Evolutionary conservation across 768 basidiomycete genomes (phyloP).

Genomic region (Rhizopogon salebrosus): DNA sequence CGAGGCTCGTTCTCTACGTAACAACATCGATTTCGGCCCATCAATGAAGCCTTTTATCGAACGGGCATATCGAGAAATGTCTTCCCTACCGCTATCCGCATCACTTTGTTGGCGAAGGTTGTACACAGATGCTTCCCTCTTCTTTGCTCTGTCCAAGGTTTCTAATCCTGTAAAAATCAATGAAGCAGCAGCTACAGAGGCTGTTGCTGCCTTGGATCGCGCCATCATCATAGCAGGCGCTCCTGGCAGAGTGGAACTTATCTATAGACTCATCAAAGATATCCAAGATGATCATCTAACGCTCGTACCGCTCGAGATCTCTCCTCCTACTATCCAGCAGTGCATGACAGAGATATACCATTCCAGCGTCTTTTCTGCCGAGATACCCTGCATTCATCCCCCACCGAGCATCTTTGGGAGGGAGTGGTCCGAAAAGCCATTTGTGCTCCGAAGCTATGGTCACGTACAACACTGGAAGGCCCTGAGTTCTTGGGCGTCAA

Average conservation of each 20-base stretch:
- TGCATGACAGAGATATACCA: conserved; percentile 3
- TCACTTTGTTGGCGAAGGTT: conserved; percentile 54
- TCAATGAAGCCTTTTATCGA: conserved; percentile 35
- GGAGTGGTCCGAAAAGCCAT: conserved; percentile 46
- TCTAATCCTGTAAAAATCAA: conserved; percentile 7
- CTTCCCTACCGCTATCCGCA: conserved; percentile 28
- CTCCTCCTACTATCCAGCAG: background rate
- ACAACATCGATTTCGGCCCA: background rate
- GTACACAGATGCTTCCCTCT: conserved; percentile 72
- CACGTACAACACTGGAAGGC: conserved; percentile 79
- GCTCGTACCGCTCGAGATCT: background rate
- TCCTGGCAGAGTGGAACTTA: conserved; percentile 57
- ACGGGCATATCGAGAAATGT: conserved; percentile 47
- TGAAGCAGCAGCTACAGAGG: conserved; percentile 29
- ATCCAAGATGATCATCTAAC: conserved; percentile 43
- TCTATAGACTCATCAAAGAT: conserved; percentile 54
- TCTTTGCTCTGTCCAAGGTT: conserved; percentile 42
- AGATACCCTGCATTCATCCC: conserved; percentile 35
- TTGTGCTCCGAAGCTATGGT: conserved; percentile 52
- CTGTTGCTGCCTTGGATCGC: conserved; percentile 64
- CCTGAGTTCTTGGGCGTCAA: conserved; percentile 63
- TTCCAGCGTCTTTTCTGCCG: conserved; percentile 6
- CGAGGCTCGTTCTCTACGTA: background rate
- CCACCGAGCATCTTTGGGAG: conserved; percentile 63
- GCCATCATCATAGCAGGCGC: conserved; percentile 84